These are phyloP conservation scores for Pseudozyma hubeiensis DNA, from an alignment of 1,284 basidiomycete species.

Conservation along the genomic window DNA sequence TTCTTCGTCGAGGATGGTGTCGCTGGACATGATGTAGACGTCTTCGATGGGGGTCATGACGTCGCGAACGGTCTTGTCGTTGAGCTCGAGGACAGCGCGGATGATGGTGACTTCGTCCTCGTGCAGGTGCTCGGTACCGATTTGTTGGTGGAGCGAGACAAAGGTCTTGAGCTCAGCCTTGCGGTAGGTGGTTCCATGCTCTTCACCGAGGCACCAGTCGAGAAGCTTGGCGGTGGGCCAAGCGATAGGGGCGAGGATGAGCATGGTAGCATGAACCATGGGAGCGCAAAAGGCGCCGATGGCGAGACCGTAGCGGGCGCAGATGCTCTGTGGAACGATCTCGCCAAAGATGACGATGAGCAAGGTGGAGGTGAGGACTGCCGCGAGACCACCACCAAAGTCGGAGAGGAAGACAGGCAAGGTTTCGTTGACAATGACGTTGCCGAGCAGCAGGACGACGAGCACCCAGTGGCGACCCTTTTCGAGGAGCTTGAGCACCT, in stretches of 20 bases:
- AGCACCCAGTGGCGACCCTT: slow-evolving; percentile 94
- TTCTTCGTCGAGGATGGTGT: slow-evolving; percentile 82
- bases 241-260: slow-evolving; percentile 70
- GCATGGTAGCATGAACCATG: slow-evolving; percentile 71
- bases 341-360: slow-evolving; percentile 71
- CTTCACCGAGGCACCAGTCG: slow-evolving; percentile 71
- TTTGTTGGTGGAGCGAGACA: slow-evolving; percentile 81
- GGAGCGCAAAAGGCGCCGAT: slow-evolving; percentile 91
- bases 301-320: slow-evolving; percentile 89
- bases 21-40: slow-evolving; percentile 79
- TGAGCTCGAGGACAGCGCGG: slow-evolving; percentile 67
- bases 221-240: slow-evolving; percentile 69
- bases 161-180: slow-evolving; percentile 83
- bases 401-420: slow-evolving; percentile 69
- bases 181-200: slow-evolving; percentile 70
- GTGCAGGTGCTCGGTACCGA: slow-evolving; percentile 81
- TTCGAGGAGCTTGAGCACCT: slow-evolving; percentile 75
- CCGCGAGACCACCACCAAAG: slow-evolving; percentile 64
- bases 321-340: slow-evolving; percentile 72
- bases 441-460: slow-evolving; percentile 81
- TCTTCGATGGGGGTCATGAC: slow-evolving; percentile 76
- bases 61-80: slow-evolving; percentile 76
- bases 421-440: slow-evolving; percentile 79
- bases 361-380: slow-evolving; percentile 63
- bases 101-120: slow-evolving; percentile 81